Base-by-base conservation (phyloP, 495 filamentous ascomycete species). In the Hypoxylon fuscum region DNA sequence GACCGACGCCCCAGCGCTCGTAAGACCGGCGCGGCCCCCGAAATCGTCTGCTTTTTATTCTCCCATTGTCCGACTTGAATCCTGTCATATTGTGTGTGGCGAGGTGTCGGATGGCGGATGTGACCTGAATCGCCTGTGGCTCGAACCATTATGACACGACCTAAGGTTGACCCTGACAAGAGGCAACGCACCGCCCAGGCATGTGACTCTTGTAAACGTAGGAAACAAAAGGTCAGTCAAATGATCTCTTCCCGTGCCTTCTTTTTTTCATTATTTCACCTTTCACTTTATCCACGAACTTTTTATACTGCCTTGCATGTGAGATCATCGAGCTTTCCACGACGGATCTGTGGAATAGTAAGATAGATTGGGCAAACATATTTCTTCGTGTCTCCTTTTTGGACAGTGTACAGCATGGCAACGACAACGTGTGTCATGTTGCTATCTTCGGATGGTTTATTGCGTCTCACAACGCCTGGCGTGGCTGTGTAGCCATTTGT, bases 181-280 rank as follows among this genome's bases (percentile, higher is more conserved):
- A 80, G 85, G 61, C 84, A 86, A 69, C 79, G 85, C 49, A 87
- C 83, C 58, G 85, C 85, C 34, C 83, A 84, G 54, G 89, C 89
- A 32, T 92, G 89, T 73, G 87, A 91, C 63, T 88, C 84, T 66
- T 92, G 89, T 77, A 92, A 91, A 77, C 79, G 87, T 50, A 82
- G 89, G 64, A 91, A 91, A 74, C 88, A 91, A 75, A 91, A 91
- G 79, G 85, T 86, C 60, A 75, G 83, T 75, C 45, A 43, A 46
- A 51, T 34, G 23, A 40, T 21, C 40, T 27, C 12, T 15, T 42
- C 37, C 20, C 29, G 9, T 8, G 17, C 21, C 1, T 34, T 41
- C 34, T 42, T 41, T 20, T 32, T 62, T n/a, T 4, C 47, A 41
- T 38, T 48, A 25, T 41, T 46, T 49, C 62, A 35, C 25, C 20